Conservation (phyloP, 192 early-diverging fungal genomes). For the Umbelopsis sp. region DNA sequence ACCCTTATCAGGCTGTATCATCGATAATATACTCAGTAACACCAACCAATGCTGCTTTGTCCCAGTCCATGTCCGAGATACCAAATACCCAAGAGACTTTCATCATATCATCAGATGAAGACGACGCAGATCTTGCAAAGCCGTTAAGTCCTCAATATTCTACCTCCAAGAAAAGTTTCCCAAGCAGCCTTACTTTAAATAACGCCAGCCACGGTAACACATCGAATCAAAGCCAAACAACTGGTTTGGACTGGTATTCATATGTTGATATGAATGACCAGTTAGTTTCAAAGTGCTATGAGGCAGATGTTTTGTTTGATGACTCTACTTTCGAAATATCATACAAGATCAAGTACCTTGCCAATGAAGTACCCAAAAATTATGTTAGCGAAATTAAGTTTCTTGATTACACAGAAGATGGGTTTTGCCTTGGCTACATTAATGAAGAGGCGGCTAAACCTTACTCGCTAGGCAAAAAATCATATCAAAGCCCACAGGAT, state of each 20-base stretch:
- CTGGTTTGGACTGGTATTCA: conserved; percentile 14
- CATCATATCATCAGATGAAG: conserved; percentile 15
- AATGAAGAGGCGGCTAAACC: conserved; percentile 1
- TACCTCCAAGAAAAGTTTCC: neutral
- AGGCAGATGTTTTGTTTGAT: conserved; percentile 26
- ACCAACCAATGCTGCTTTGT: too few relatives aligned
- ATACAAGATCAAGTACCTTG: conserved; percentile 4
- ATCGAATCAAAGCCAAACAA: too few relatives aligned
- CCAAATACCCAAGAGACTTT: neutral
- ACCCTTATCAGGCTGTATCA: too few relatives aligned
- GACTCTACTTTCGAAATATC: neutral
- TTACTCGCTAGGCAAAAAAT: neutral
- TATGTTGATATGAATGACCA: conserved; percentile 22
- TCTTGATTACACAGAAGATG: neutral
- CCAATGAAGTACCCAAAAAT: neutral
- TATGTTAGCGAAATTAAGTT: neutral
- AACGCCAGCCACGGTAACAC: neutral
- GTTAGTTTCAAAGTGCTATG: neutral
- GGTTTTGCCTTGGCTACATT: conserved; percentile 4
- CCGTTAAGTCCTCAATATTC: conserved; percentile 10
- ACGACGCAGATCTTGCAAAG: neutral
- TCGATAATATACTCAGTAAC: too few relatives aligned
- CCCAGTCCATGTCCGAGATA: neutral
- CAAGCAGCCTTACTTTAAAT: too few relatives aligned
- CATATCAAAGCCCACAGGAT: neutral